Evolutionary conservation across 257 asterid species (phyloP), one percentile per base, ranked within the genome.

Genomic region (Nicotiana obtusifolia): DNA sequence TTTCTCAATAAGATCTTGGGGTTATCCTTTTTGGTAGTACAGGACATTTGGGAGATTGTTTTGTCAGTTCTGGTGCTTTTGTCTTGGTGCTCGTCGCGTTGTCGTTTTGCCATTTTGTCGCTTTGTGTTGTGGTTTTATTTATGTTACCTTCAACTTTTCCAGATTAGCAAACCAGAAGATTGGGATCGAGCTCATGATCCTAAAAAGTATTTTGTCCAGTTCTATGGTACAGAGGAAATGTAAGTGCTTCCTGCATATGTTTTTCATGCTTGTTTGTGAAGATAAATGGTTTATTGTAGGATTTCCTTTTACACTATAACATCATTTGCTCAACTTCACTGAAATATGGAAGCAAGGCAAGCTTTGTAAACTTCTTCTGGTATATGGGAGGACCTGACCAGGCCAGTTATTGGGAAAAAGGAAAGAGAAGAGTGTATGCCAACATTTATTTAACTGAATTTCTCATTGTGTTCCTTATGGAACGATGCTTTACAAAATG

Each of bases 101-200:
- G 81, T 64, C 14, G 53, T 53, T 62, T 80, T 80, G 77, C 64
- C 49, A n/a, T 68, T 64, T 77, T 26, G 26, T 56, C 56, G 41
- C 37, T 64, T 60, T 44, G 11, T 64, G 53, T 35, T 37, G 71
- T 78, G 53, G 64, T 26, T 80, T 49, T 17, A 80, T 47, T 80
- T 62, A 64, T 80, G 78, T 44, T 26, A 28, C 64, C 82, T 82
- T 59, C 85, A 68, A 80, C 44, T 84, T 86, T 83, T 88, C 86
- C 89, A 95, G 99, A 94, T 94, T 64, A 85, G 97, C 90, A 87
- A 87, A 64, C 97, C 97, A 56, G 97, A 94, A 88, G 95, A 88
- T 68, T 92, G 95, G 95, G 53, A 85, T 60, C 88, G 87, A 75
- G 82, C 80, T 37, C 92, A 97, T 80, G 97, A 94, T 84, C 91